phyloP scores from a whole-genome alignment of 2,329 filamentous ascomycete species.

The Cryphonectria japonica region DNA sequence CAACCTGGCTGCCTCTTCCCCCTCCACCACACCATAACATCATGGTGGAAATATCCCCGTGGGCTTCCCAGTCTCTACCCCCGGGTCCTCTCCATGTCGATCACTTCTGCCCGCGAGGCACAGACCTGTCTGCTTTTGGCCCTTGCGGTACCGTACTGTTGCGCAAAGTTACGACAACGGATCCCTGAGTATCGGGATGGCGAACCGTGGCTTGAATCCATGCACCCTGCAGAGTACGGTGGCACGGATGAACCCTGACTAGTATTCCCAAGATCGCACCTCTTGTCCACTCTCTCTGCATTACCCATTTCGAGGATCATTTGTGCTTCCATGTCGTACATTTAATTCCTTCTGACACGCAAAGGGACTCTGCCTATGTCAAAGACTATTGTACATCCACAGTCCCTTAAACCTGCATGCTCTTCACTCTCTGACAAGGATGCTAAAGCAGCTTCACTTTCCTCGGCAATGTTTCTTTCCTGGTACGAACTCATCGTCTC shows the following conservation, averaged over 20 bases:
- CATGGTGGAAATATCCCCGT: background rate
- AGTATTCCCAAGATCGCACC: background rate
- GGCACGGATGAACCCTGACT: background rate
- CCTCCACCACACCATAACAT: no score
- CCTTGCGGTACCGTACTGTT: conserved; percentile 6
- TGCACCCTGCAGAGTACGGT: background rate
- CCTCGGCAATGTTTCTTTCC: background rate
- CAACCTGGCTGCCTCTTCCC: background rate
- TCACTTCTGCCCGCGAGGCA: background rate
- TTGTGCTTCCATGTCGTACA: background rate
- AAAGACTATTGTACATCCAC: background rate
- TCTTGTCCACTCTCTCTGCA: background rate
- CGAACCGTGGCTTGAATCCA: background rate
- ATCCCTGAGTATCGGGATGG: conserved; percentile 5
- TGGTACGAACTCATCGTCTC: background rate
- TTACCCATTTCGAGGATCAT: background rate
- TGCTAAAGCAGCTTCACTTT: background rate
- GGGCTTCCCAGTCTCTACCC: background rate
- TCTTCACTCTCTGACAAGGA: background rate
- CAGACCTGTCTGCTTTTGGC: background rate
- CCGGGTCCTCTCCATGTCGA: background rate
- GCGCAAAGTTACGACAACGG: background rate
- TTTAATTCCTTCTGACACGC: background rate
- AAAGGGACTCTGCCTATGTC: background rate
- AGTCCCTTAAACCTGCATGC: background rate